Conservation (phyloP, 2,329 filamentous ascomycete species). For the Grosmannia penicillata region DNA sequence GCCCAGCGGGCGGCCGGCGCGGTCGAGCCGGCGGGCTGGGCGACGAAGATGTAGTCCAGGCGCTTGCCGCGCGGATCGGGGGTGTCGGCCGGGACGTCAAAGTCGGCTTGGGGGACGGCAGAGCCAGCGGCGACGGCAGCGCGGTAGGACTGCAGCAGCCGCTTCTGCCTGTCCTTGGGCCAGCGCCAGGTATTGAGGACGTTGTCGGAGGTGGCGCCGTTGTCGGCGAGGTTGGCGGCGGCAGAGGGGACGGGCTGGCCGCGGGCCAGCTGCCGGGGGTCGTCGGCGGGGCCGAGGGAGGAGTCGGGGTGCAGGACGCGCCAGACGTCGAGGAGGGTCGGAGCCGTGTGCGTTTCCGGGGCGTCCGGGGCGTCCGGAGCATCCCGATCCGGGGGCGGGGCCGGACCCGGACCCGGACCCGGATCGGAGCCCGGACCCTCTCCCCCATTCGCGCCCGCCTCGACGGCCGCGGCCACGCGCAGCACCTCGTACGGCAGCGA, state of each 20-base stretch:
- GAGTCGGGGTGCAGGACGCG: slow-evolving; percentile 69
- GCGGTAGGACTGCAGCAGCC: slow-evolving; percentile 5
- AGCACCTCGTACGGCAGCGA: slow-evolving; percentile 76
- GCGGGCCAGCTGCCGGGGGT: slow-evolving; percentile 51
- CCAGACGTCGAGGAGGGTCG: slow-evolving; percentile 81
- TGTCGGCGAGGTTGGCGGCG: slow-evolving; percentile 60
- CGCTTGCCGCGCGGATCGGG: slow-evolving; percentile 67
- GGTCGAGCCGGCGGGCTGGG: slow-evolving; percentile 24
- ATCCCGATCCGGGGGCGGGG: no score
- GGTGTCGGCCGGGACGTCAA: slow-evolving; percentile 35
- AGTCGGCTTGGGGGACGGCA: background rate
- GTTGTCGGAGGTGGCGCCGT: slow-evolving; percentile 79
- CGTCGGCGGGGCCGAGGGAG: slow-evolving; percentile 56
- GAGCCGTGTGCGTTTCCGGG: no score
- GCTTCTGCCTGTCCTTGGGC: slow-evolving; percentile 25
- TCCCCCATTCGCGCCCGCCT: background rate
- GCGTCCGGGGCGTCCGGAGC: no score
- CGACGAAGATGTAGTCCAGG: slow-evolving; percentile 80
- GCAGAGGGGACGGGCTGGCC: slow-evolving; percentile 48
- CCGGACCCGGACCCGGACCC: no score
- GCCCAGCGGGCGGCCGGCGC: slow-evolving; percentile 38
- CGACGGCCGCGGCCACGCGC: slow-evolving; percentile 25
- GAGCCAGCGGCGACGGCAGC: background rate
- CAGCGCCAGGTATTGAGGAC: slow-evolving; percentile 89
- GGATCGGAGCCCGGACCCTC: no score